Conservation (phyloP, 805 yeast genomes). For the Kluyveromyces dobzhanskii region DNA sequence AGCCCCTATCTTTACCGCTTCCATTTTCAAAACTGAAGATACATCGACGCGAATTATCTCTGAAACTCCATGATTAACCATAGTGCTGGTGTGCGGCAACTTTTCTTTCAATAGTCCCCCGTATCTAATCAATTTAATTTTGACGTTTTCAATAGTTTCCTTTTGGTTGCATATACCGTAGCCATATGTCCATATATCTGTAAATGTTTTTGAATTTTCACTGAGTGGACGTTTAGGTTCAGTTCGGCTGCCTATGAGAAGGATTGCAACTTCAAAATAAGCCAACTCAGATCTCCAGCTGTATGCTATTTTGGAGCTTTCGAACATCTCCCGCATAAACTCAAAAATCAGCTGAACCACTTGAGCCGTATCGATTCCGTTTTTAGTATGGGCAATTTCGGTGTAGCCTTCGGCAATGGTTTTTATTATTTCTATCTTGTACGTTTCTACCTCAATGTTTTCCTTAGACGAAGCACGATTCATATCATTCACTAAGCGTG, state of each 20-base stretch:
- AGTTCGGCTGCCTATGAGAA: constrained; percentile 9
- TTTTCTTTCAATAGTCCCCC: constrained; percentile 23
- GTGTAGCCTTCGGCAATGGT: constrained; percentile 29
- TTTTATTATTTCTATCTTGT: constrained; percentile 31
- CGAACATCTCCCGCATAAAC: constrained; percentile 23
- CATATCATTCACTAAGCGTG: constrained; percentile 22
- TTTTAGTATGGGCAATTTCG: constrained; percentile 14
- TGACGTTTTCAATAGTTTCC: constrained; percentile 49
- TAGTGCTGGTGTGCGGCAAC: constrained; percentile 7
- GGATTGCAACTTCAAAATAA: constrained; percentile 34
- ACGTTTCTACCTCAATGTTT: constrained; percentile 43
- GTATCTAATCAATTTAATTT: constrained; percentile 40
- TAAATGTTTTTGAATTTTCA: constrained; percentile 7
- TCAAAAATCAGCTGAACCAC: constrained; percentile 27
- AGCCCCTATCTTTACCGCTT: constrained; percentile 20
- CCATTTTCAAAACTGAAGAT: constrained; percentile 40
- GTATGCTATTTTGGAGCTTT: constrained; percentile 21
- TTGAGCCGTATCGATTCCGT: constrained; percentile 11
- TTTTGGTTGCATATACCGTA: constrained; percentile 28
- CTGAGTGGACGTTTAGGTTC: constrained; percentile 5
- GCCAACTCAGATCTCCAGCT: constrained; percentile 58
- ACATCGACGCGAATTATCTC: constrained; percentile 29
- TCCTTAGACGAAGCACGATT: constrained; percentile 33
- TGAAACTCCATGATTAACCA: constrained; percentile 20
- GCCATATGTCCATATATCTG: constrained; percentile 19